Evolutionary conservation across 129 eudicot species (phyloP), one percentile per base, ranked within the genome.

Genomic region (Helianthus tuberosus): DNA sequence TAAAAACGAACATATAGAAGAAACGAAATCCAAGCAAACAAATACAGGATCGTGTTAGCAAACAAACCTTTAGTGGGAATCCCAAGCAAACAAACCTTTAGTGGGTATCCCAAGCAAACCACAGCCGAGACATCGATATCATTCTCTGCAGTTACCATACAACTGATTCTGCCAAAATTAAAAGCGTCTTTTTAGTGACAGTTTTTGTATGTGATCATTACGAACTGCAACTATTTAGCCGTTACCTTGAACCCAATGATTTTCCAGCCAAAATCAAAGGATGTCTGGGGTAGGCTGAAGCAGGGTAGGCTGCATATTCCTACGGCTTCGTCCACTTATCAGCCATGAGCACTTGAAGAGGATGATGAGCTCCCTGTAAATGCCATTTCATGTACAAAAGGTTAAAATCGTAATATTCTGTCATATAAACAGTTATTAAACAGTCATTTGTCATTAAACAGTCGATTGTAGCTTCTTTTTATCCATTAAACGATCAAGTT

Each of bases 181-280:
- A 75, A 8, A 23, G 11, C 60, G 25, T 8, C 49, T 60, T 73
- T 32, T 53, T 55, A 68, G 47, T 10, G 50, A 47, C 50, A 27
- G 66, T 52, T n/a, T n/a, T 17, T 48, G 15, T 46, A 71, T 1
- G 35, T 53, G 7, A 27, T 59, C 58, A 41, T 7, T 49, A 6
- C 35, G 44, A 20, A 20, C 6, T 13, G 44, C 8, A 32, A 60
- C 17, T 32, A 27, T 29, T 9, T 12, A 71, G 57, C 41, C 71
- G 44, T 72, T 77, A 92, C 96, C 98, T 92, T 77, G 98, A 92
- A 60, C 98, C 96, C 94, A 92, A 75, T 39, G 96, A 89, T 68
- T 92, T 92, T 69, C 96, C 98, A 11, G 69, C 89, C 84, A 92
- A 84, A 63, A 89, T 81, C 63, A 89, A 80, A 35, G 98, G 94